phyloP scores from a whole-genome alignment of 2,329 filamentous ascomycete genomes.

The Lanzia echinophila region DNA sequence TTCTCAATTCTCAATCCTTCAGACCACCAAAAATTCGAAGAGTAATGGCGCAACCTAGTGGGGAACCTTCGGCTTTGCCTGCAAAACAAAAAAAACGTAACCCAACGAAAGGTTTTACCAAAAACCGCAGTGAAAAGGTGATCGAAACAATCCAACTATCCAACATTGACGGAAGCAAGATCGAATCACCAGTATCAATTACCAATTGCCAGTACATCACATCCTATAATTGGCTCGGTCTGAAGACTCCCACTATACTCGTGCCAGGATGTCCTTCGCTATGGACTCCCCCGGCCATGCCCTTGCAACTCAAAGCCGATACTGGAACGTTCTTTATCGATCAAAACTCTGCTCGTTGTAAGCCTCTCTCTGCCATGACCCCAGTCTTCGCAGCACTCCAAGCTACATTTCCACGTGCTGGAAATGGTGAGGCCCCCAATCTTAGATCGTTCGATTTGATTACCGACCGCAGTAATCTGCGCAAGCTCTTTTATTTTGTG shows the following conservation, averaged over 20 bases:
- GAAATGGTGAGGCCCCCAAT: constrained; percentile 11
- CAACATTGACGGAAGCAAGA: too few species aligned
- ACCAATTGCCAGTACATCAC: constrained; percentile 16
- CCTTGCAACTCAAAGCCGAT: constrained; percentile 11
- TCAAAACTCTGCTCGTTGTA: constrained; percentile 28
- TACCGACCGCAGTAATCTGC: constrained; percentile 28
- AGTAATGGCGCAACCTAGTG: too few species aligned
- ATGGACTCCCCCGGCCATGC: constrained; percentile 18
- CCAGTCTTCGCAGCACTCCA: constrained; percentile 24
- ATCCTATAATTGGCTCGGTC: constrained; percentile 22
- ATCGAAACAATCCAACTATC: too few species aligned
- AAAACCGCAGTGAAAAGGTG: too few species aligned
- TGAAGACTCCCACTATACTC: constrained; percentile 14
- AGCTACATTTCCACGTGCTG: constrained; percentile 18
- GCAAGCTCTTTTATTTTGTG: constrained; percentile 27
- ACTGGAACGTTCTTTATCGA: constrained; percentile 23
- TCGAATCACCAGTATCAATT: constrained; percentile 3
- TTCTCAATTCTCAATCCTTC: too few species aligned
- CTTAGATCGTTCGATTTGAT: constrained; percentile 20
- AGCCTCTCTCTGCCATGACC: constrained; percentile 23
- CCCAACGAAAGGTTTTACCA: too few species aligned
- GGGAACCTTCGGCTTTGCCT: too few species aligned
- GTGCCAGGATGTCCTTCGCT: constrained; percentile 18
- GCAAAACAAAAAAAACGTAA: too few species aligned
- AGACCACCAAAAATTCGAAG: too few species aligned